phyloP scores from a whole-genome alignment of 371 early-diverging fungal genomes.

The Rhizopus delemar region DNA sequence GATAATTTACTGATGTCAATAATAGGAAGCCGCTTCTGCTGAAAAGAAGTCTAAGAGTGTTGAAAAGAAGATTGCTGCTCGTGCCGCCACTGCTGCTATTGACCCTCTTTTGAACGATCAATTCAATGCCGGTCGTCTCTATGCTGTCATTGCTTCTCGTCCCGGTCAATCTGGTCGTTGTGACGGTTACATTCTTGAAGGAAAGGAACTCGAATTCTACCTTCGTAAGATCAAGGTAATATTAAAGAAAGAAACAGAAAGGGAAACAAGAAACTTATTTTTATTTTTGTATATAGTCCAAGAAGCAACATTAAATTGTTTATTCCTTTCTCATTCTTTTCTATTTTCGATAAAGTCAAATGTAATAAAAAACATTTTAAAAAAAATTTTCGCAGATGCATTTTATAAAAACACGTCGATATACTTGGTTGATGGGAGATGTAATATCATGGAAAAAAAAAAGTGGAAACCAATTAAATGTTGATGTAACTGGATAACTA shows the following conservation, averaged over 20 bases:
- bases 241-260: not conserved
- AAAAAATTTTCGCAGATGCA: not conserved
- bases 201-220: conserved; percentile 98
- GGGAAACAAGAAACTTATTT: not conserved
- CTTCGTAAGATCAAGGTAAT: conserved; percentile 83
- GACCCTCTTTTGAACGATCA: conserved; percentile 92
- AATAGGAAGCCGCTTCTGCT: conserved; percentile 56
- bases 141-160: conserved; percentile 94
- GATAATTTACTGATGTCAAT: conserved; percentile 33
- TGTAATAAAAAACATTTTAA: conserved; percentile 4
- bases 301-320: conserved; percentile 32
- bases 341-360: not conserved
- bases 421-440: not conserved
- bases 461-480: too few species aligned
- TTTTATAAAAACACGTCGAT: not conserved
- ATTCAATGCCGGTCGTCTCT: conserved; percentile 95
- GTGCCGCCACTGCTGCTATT: conserved; percentile 81
- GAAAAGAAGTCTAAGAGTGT: conserved; percentile 91
- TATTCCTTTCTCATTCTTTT: conserved; percentile 6
- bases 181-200: conserved; percentile 99
- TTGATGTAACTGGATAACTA: too few species aligned
- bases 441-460: too few species aligned
- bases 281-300: conserved; percentile 20
- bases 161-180: conserved; percentile 99
- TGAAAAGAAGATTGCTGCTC: conserved; percentile 83